Evolutionary conservation across 1,139 yeast species (phyloP).

Genomic region (Saccharomycopsis crataegensis): DNA sequence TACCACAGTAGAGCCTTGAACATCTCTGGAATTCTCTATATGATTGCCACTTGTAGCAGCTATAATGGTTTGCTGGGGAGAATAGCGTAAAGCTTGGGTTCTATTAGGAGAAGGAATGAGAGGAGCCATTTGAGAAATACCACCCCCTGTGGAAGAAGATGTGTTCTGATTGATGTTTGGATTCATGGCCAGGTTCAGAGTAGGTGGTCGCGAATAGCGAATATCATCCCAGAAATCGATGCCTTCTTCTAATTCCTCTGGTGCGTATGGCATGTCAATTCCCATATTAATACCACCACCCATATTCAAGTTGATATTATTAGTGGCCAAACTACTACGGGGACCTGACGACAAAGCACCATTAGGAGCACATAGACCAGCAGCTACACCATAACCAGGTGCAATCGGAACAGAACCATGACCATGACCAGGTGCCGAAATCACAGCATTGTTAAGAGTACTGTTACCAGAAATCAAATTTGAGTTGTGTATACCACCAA

Average conservation of each 20-base stretch:
- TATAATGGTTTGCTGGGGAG: too few relatives aligned
- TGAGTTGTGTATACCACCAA: not conserved
- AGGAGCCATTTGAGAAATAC: not conserved
- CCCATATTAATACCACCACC: not conserved
- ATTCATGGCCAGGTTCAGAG: not conserved
- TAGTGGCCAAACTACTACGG: too few relatives aligned
- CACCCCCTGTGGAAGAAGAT: not conserved
- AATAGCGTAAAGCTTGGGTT: too few relatives aligned
- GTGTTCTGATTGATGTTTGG: too few relatives aligned
- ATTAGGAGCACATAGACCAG: not conserved
- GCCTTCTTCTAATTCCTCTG: slow-evolving; percentile 14
- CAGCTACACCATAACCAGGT: not conserved
- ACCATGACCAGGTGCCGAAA: not conserved
- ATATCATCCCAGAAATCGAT: slow-evolving; percentile 16
- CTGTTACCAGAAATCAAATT: not conserved
- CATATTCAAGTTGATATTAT: not conserved
- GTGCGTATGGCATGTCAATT: slow-evolving; percentile 2
- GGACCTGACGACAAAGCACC: not conserved
- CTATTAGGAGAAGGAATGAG: not conserved
- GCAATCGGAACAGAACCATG: not conserved
- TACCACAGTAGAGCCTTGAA: too few relatives aligned
- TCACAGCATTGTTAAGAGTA: not conserved
- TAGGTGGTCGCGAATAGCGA: not conserved
- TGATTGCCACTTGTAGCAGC: too few relatives aligned
- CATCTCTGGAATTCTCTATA: too few relatives aligned